Evolutionary conservation across 371 early-diverging fungal species (phyloP).

Genomic region (Mortierella sp.): DNA sequence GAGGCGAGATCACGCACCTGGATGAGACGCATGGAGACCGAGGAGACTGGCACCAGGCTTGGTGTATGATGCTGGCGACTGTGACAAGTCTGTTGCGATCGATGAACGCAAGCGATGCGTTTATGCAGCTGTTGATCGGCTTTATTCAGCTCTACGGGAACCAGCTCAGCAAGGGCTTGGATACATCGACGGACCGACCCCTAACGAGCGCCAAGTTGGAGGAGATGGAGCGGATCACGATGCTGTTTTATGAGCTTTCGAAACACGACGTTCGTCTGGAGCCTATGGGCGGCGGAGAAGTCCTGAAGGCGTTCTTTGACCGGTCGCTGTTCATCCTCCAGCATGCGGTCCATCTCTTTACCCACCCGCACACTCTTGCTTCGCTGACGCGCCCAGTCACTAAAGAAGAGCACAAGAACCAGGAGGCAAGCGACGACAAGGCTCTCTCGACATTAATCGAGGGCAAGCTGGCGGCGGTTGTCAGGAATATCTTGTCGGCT

Average conservation of each 20-base stretch:
- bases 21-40: slow-evolving; percentile 49
- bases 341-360: slow-evolving; percentile 47
- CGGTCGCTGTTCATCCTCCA: slow-evolving; percentile 48
- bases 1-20: slow-evolving; percentile 38
- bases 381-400: slow-evolving; percentile 45
- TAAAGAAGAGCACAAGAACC: slow-evolving; percentile 33
- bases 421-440: slow-evolving; percentile 29
- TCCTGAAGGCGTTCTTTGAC: slow-evolving; percentile 50
- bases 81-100: slow-evolving; percentile 47
- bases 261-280: slow-evolving; percentile 44
- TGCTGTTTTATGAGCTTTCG: slow-evolving; percentile 56
- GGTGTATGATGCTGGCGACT: slow-evolving; percentile 54
- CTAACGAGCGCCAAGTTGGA: slow-evolving; percentile 55
- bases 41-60: slow-evolving; percentile 56
- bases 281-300: slow-evolving; percentile 32
- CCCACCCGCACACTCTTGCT: slow-evolving; percentile 41
- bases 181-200: slow-evolving; percentile 49
- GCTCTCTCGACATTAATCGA: slow-evolving; percentile 40
- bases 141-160: slow-evolving; percentile 52
- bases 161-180: slow-evolving; percentile 50
- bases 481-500: slow-evolving; percentile 48
- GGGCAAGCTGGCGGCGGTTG: slow-evolving; percentile 50
- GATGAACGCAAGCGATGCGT: slow-evolving; percentile 44
- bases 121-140: slow-evolving; percentile 44
- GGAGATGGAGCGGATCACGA: slow-evolving; percentile 56